phyloP scores from a whole-genome alignment of 1,139 yeast species.

The Diutina siamensis region DNA sequence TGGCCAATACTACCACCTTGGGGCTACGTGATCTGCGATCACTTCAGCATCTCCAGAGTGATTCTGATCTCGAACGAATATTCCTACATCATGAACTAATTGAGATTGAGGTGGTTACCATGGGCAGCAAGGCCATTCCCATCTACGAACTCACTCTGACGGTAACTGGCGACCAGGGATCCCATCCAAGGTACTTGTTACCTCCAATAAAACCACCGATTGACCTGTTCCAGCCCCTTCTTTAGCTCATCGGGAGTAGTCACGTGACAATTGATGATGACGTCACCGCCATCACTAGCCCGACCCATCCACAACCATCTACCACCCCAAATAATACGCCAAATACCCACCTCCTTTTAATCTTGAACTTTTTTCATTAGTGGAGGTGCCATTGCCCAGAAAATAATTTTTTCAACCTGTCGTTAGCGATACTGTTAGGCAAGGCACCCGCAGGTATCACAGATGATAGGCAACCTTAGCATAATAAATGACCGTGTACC shows the following conservation, averaged over 20 bases:
- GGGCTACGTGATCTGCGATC: conserved; percentile 1
- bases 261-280: too few relatives aligned
- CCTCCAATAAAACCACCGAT: conserved; percentile 20
- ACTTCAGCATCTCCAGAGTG: not conserved
- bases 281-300: too few relatives aligned
- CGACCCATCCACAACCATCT: too few relatives aligned
- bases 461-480: too few relatives aligned
- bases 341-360: too few relatives aligned
- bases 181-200: conserved; percentile 22
- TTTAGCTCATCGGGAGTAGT: conserved; percentile 12
- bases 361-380: too few relatives aligned
- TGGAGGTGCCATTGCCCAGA: too few relatives aligned
- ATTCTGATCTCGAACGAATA: conserved; percentile 22
- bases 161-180: conserved; percentile 17
- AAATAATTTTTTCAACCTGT: not conserved
- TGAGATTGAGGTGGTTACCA: conserved; percentile 27
- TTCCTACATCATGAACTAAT: conserved; percentile 20
- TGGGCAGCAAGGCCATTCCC: conserved; percentile 21
- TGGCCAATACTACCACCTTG: conserved; percentile 9
- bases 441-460: not conserved
- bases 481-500: too few relatives aligned
- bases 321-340: too few relatives aligned
- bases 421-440: not conserved
- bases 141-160: conserved; percentile 26
- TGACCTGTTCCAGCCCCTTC: conserved; percentile 29